Evolutionary conservation across 495 filamentous ascomycete genomes (phyloP).

Genomic region (Penicillium malachiteum): DNA sequence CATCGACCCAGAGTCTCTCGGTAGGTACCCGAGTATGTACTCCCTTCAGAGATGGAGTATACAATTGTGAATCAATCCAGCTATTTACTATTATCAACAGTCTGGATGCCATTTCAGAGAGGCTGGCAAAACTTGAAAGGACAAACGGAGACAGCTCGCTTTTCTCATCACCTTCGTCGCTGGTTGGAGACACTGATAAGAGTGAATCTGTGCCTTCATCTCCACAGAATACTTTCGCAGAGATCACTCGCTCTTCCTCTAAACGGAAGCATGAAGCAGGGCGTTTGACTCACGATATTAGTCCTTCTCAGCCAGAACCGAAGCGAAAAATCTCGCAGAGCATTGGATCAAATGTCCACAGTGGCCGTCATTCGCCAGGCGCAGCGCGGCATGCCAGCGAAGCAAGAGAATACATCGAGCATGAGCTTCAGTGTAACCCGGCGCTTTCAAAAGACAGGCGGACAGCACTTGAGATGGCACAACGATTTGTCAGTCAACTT

Average conservation of each 20-base stretch:
- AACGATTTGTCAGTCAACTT: slow-evolving; percentile 24
- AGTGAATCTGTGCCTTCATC: slow-evolving; percentile 6
- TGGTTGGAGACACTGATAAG: slow-evolving; percentile 3
- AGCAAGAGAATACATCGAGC: slow-evolving; percentile 27
- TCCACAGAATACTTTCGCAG: slow-evolving; percentile 1
- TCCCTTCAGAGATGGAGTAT: no score
- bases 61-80: no score
- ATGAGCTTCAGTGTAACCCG: slow-evolving; percentile 29
- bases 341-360: slow-evolving; percentile 6
- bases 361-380: slow-evolving; percentile 20
- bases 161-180: slow-evolving; percentile 13
- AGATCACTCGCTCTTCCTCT: neutral
- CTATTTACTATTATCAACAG: slow-evolving; percentile 8
- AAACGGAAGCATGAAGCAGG: slow-evolving; percentile 12
- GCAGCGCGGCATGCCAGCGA: slow-evolving; percentile 26
- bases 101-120: slow-evolving; percentile 20
- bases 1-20: slow-evolving; percentile 28
- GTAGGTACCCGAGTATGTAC: neutral
- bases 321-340: slow-evolving; percentile 18
- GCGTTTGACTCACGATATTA: neutral
- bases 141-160: slow-evolving; percentile 1
- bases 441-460: slow-evolving; percentile 29
- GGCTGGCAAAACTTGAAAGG: slow-evolving; percentile 24
- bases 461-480: slow-evolving; percentile 22
- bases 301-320: neutral